These are phyloP conservation scores for Saccharum officinarum DNA, from an alignment of 176 grass and related monocot species.

Conservation along the genomic window DNA sequence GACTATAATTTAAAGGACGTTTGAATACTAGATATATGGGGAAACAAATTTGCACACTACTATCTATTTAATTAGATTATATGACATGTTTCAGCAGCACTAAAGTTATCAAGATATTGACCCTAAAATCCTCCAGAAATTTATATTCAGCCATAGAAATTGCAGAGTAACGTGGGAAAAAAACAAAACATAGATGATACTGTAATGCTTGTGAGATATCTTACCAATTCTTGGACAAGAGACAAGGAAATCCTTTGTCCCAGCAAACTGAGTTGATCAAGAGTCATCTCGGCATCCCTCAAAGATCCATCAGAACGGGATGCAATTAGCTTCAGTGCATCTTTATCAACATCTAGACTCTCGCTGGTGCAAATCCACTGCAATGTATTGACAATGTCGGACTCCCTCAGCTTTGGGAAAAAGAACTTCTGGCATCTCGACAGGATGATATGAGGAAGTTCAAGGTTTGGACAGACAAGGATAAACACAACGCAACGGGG, in stretches of 20 bases:
- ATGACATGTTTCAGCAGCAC: conserved; percentile 4
- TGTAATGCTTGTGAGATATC: conserved; percentile 33
- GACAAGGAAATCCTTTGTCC: conserved; percentile 85
- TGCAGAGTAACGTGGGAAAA: neutral
- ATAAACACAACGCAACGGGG: conserved; percentile 74
- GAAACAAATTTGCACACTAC: conserved; percentile 4
- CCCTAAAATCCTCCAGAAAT: conserved; percentile 7
- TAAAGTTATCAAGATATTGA: conserved; percentile 24
- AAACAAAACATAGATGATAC: neutral
- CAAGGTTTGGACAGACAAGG: conserved; percentile 70
- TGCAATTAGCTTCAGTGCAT: conserved; percentile 78
- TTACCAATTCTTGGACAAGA: conserved; percentile 98
- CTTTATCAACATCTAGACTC: conserved; percentile 82
- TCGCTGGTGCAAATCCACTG: conserved; percentile 77
- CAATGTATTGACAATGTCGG: conserved; percentile 68
- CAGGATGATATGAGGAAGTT: conserved; percentile 86
- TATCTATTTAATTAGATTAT: neutral
- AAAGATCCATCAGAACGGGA: conserved; percentile 83
- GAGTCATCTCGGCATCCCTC: conserved; percentile 94
- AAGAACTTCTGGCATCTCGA: conserved; percentile 95
- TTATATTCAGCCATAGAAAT: conserved; percentile 19
- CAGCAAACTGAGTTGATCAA: conserved; percentile 92
- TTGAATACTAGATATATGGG: neutral
- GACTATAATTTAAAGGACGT: neutral
- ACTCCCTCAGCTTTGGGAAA: conserved; percentile 89